A percentile compares a stretch with the other conserved stretches of the same genome.
Conservation (phyloP, 202 grass and related monocot species). For the Schoenoplectus triqueter region DNA sequence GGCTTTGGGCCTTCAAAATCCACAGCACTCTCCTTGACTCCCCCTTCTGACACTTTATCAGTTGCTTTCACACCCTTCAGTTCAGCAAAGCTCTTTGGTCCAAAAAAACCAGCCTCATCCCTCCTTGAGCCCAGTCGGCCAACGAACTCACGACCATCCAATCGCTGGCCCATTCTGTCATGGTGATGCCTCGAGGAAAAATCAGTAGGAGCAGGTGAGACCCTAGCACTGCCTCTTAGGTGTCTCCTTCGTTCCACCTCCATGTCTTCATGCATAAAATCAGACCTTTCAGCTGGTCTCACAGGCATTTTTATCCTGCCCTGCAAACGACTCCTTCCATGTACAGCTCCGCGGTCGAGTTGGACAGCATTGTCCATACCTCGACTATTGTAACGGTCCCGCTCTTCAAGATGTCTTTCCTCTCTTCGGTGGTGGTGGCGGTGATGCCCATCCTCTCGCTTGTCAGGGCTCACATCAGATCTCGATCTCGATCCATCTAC, state of each 20-base stretch:
- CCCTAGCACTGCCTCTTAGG: slow-evolving; percentile 47
- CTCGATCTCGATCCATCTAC: slow-evolving; percentile 46
- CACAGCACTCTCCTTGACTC: slow-evolving; percentile 52
- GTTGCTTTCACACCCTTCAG: slow-evolving; percentile 48
- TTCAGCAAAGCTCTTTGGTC: slow-evolving; percentile 59
- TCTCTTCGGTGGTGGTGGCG: slow-evolving; percentile 38
- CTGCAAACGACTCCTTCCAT: slow-evolving; percentile 58
- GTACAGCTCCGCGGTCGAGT: slow-evolving; percentile 32
- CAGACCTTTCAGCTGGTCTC: slow-evolving; percentile 61
- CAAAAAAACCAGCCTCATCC: slow-evolving; percentile 46
- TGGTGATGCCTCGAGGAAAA: slow-evolving; percentile 41
- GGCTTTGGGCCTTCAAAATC: slow-evolving; percentile 85
- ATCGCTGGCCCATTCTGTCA: slow-evolving; percentile 47
- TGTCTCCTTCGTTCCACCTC: slow-evolving; percentile 57
- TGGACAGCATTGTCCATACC: slow-evolving; percentile 1
- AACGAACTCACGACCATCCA: slow-evolving; percentile 52
- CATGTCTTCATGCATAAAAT: slow-evolving; percentile 46
- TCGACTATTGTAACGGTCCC: background rate
- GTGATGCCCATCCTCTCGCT: slow-evolving; percentile 50
- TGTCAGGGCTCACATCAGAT: slow-evolving; percentile 49
- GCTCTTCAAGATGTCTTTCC: slow-evolving; percentile 11
- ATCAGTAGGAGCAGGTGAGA: slow-evolving; percentile 47
- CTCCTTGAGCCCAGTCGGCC: slow-evolving; percentile 44
- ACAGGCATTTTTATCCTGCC: slow-evolving; percentile 84
- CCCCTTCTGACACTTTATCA: slow-evolving; percentile 48